Base-by-base conservation (phyloP, 2,329 filamentous ascomycete species). In the Aspergillus bombycis region DNA sequence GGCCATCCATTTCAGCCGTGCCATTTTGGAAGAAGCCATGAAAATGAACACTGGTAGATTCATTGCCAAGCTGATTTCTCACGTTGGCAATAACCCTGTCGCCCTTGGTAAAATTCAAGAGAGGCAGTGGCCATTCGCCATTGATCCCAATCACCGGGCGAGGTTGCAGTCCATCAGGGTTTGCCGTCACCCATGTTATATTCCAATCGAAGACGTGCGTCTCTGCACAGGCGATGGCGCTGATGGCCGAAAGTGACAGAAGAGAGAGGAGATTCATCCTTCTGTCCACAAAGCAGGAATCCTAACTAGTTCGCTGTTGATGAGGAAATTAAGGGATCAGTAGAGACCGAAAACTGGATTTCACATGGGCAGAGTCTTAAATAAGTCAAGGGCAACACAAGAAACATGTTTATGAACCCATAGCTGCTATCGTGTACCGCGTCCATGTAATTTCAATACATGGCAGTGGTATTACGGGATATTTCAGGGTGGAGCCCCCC, bases 1-100 rank as follows among this genome's bases (percentile, higher is more conserved):
- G 85, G 0, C 91, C 91, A 70, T 94, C 91, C 88, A 92, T 91
- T 61, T 84, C 83, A 62, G 88, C 91, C 0, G 90, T 91, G 10
- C 89, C 90, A 68, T 91, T 91, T 72, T 93, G 90, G 72, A 88
- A 92, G 66, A 94, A 83, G 19, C 91, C 91, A 68, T 94, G 91
- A 75, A 91, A 94, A 73, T 94, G 91, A 6, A 94, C 81, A 43
- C 84, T 86, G 10, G 89, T 90, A 16, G 84, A 85, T 68, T 85
- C 76, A 67, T 92, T 91, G 12, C 81, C 80, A 0, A 90, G 86
- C 26, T 85, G 82, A 69, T 94, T 94, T 68, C 86, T 79, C 58
- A 93, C 82, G 36, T 91, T 86, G 50, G 93, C 86, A 4, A 91
- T 75, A 9, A 95, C 75, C 1, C 84, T 87, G 68, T 95, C 92